These are phyloP conservation scores for Teratosphaeria gauchensis DNA, from an alignment of 2,329 filamentous ascomycete species.

Conservation along the genomic window DNA sequence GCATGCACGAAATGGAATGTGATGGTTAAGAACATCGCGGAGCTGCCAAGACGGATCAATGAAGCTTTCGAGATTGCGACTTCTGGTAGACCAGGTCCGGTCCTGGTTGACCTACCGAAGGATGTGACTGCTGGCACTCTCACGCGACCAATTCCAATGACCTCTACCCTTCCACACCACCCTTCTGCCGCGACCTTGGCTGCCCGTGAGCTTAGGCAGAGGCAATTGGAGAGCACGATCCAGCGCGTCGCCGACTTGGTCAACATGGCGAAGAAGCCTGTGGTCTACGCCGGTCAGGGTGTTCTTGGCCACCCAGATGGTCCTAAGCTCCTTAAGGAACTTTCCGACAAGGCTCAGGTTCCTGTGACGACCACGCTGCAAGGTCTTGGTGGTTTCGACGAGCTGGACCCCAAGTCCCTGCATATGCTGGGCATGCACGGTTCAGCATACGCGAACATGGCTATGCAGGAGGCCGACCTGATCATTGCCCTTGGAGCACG, in stretches of 20 bases:
- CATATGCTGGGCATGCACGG: constrained; percentile 99
- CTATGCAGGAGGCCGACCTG: constrained; percentile 92
- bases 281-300: constrained; percentile 92
- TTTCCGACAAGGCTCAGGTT: constrained; percentile 83
- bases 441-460: constrained; percentile 92
- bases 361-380: constrained; percentile 95
- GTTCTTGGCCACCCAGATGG: constrained; percentile 72
- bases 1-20: constrained; percentile 99
- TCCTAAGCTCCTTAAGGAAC: constrained; percentile 66
- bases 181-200: constrained; percentile 80
- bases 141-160: constrained; percentile 71
- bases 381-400: constrained; percentile 84
- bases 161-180: constrained; percentile 62
- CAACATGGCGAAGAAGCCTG: constrained; percentile 83
- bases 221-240: constrained; percentile 65
- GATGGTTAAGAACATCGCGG: constrained; percentile 91
- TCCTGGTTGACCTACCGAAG: constrained; percentile 91
- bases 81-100: constrained; percentile 83
- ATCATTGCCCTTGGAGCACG: constrained; percentile 89
- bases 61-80: constrained; percentile 98
- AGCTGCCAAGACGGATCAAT: constrained; percentile 87
- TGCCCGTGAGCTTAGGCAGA: constrained; percentile 61
- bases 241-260: constrained; percentile 69
- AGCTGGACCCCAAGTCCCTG: constrained; percentile 84
- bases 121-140: constrained; percentile 85